Base-by-base conservation (phyloP, 148 eudicot genomes). In the Rhododendron mucronatum region DNA sequence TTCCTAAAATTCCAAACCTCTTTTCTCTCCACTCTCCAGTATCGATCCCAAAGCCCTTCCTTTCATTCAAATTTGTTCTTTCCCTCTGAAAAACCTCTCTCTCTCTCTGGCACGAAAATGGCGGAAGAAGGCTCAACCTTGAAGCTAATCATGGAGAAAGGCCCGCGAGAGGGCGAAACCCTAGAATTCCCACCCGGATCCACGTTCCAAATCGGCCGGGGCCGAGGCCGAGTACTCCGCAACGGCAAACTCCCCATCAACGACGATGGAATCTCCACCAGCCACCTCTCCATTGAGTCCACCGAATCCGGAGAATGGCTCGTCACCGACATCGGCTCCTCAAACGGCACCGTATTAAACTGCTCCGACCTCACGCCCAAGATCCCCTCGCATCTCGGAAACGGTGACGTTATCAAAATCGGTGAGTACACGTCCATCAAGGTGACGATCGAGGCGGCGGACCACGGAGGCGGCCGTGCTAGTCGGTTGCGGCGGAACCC, bases 181-280 rank as follows among this genome's bases (percentile, higher is more conserved):
- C 92, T 87, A 26, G 93, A 87, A 21, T 96, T 87, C 89, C 83
- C 33, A 21, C 86, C 94, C 0, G 75, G 86, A 41, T 77, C 93
- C 11, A 20, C 84, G 0, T 65, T 96, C 84, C 84, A 85, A 39
- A 86, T 96, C 51, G 99, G 99, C 39, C 86, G 99, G 18, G 59
- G 63, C 63, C 63, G 63, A 4, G 63, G 63, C 63, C 63, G 63
- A 57, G 63, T 93, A 9, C 91, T 89, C 55, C 89, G 90, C 0
- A 98, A 98, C 82, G 95, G 94, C 90, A 92, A 91, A 4, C 6
- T 96, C 6, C 23, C 92, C 1, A 90, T 96, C 88, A 96, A 95
- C 89, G 99, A 96, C 84, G 74, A 89, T 1, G 99, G 97, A 0
- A 90, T 96, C 78, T 96, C 99, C 63, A 89, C 99, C 81, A 93